These are phyloP conservation scores for Lactarius evosmus DNA, from an alignment of 768 basidiomycete genomes.

Conservation along the genomic window DNA sequence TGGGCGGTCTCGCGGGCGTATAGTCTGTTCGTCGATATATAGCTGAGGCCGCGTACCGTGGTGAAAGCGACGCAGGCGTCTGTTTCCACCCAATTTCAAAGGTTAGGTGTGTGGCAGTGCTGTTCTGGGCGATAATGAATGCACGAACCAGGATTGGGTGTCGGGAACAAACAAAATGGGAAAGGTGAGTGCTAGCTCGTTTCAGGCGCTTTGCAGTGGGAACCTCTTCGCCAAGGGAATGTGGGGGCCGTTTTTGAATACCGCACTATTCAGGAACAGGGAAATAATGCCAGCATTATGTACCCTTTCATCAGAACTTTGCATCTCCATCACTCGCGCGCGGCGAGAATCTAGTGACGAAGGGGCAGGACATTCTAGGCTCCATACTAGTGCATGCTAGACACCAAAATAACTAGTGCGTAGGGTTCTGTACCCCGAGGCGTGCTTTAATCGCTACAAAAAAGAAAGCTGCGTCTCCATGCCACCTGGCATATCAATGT, in stretches of 20 bases:
- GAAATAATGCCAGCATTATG: neutral
- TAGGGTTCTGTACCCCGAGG: neutral
- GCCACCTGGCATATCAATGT: too few relatives aligned
- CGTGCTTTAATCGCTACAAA: neutral
- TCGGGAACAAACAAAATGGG: conserved; percentile 34
- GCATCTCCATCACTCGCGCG: neutral
- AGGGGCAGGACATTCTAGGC: neutral
- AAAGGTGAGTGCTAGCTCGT: conserved; percentile 33
- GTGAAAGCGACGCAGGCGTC: conserved; percentile 49
- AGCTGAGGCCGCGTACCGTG: conserved; percentile 57
- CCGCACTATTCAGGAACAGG: neutral
- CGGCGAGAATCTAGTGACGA: neutral
- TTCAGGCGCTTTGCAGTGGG: conserved; percentile 17
- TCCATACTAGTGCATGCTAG: neutral
- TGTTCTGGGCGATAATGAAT: conserved; percentile 58
- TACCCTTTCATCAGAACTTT: neutral
- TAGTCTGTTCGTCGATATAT: conserved; percentile 62
- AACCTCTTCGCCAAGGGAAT: conserved; percentile 35
- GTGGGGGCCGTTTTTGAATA: neutral
- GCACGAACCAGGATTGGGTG: conserved; percentile 64
- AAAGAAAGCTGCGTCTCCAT: neutral
- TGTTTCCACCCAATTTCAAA: conserved; percentile 68
- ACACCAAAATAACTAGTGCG: neutral
- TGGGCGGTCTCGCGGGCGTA: conserved; percentile 78
- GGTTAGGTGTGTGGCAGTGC: conserved; percentile 47